Evolutionary conservation across 2,329 filamentous ascomycete genomes (phyloP).

Genomic region (Teratosphaeria zuluensis): DNA sequence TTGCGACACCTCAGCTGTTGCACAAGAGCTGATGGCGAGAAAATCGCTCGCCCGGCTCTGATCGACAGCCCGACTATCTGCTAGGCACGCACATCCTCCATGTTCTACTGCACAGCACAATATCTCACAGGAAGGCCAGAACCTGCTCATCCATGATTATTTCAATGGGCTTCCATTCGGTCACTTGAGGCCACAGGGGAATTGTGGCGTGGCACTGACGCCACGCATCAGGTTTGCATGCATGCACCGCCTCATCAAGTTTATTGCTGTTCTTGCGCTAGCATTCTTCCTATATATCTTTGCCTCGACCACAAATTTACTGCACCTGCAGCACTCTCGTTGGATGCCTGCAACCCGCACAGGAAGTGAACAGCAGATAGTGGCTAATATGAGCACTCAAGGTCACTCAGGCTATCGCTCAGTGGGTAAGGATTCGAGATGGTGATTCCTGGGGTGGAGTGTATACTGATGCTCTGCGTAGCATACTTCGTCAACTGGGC

Average conservation of each 20-base stretch:
- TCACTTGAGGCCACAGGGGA: neutral
- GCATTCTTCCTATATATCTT: neutral
- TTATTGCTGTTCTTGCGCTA: neutral
- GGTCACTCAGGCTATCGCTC: constrained; percentile 18
- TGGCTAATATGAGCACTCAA: neutral
- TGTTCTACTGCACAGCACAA: too few relatives aligned
- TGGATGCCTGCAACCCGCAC: neutral
- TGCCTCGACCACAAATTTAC: neutral
- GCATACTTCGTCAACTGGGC: constrained; percentile 28
- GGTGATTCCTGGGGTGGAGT: neutral
- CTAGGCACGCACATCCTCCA: neutral
- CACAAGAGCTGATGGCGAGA: neutral
- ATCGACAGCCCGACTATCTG: neutral
- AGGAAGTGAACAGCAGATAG: neutral
- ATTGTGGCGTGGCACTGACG: neutral
- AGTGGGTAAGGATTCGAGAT: neutral
- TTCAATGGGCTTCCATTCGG: neutral
- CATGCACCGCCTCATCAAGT: neutral
- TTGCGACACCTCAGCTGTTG: too few relatives aligned
- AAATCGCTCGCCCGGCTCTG: neutral
- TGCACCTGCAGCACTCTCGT: neutral
- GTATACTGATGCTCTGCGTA: constrained; percentile 4
- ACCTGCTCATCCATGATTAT: too few relatives aligned
- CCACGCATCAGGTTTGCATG: neutral
- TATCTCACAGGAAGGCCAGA: too few relatives aligned